These are phyloP conservation scores for Taphrina sp. DNA, from an alignment of 1,139 yeast species.

Conservation along the genomic window DNA sequence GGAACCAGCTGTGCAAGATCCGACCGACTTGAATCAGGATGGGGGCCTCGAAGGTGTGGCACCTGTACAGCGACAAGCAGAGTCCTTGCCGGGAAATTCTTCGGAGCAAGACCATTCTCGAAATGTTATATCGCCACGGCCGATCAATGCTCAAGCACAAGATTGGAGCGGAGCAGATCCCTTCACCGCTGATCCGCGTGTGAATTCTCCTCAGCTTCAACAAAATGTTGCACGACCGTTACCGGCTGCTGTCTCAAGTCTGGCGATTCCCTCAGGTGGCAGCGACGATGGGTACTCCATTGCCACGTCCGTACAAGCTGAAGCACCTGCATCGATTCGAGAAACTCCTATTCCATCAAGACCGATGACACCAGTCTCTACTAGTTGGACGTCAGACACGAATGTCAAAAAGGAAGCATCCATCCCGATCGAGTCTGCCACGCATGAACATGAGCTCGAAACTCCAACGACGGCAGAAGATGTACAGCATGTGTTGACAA, in stretches of 20 bases:
- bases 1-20: not conserved
- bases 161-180: slow-evolving; percentile 27
- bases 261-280: not conserved
- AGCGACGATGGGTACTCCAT: slow-evolving; percentile 29
- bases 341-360: slow-evolving; percentile 11
- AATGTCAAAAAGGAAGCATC: not conserved
- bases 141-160: slow-evolving; percentile 20
- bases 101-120: slow-evolving; percentile 3
- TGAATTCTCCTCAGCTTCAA: slow-evolving; percentile 3
- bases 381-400: not conserved
- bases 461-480: not conserved
- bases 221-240: not conserved
- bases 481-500: slow-evolving; percentile 13
- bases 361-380: slow-evolving; percentile 4
- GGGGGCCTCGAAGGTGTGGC: slow-evolving; percentile 1
- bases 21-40: not conserved
- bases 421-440: not conserved
- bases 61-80: slow-evolving; percentile 3
- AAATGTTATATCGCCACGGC: slow-evolving; percentile 12
- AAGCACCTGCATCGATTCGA: slow-evolving; percentile 16
- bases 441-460: slow-evolving; percentile 7
- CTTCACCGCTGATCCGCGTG: slow-evolving; percentile 23
- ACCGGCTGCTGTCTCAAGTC: not conserved
- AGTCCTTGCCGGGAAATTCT: not conserved
- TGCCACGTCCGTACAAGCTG: slow-evolving; percentile 21